Evolutionary conservation across 2,329 filamentous ascomycete species (phyloP), one percentile per base, ranked within the genome.

Genomic region (Exophiala calicioides): DNA sequence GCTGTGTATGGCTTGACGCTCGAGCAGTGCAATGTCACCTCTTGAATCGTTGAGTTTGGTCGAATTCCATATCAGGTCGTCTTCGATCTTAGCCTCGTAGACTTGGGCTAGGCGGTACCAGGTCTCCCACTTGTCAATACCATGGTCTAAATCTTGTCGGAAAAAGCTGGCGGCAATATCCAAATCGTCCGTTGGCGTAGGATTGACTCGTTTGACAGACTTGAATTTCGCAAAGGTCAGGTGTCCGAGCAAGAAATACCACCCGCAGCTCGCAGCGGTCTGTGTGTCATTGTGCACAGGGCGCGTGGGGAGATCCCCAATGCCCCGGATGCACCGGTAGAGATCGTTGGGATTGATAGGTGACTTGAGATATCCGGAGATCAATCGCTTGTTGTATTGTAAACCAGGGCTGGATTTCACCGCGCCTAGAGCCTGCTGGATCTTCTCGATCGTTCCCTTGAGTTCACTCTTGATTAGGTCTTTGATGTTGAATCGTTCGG

Each of bases 191-290:
- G 86, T 91, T 10, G 88, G 85, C 3, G 85, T 85, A 1, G 86
- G 85, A 2, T 81, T 88, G 58, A 89, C 79, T 15, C 89, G 81
- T 60, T 91, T 88, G 76, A 90, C 68, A 71, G 78, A 73, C 74
- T 87, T 63, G 79, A 95, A 97, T 60, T 90, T 95, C 32, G 86
- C 88, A 46, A 97, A 76, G 2, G 88, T 84, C 45, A 95, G 87
- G 76, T 93, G 86, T 15, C 91, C 91, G 52, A 95, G 80, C 21
- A 96, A 72, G 65, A 93, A 95, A 65, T 89, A 95, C 91, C 91
- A 97, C 34, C 90, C 88, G 57, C 88, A 86, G 18, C 81, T 81
- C 0, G 90, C 90, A 24, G 94, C 72, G 9, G 74, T 70, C 0
- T 80, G 78, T 41, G 82, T 84, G 47, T 93, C 86, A 0, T 80